A percentile compares a stretch with the other conserved stretches of the same genome.
Evolutionary conservation across 768 basidiomycete species (phyloP).

Genomic region (Rhodotorula toruloides): DNA sequence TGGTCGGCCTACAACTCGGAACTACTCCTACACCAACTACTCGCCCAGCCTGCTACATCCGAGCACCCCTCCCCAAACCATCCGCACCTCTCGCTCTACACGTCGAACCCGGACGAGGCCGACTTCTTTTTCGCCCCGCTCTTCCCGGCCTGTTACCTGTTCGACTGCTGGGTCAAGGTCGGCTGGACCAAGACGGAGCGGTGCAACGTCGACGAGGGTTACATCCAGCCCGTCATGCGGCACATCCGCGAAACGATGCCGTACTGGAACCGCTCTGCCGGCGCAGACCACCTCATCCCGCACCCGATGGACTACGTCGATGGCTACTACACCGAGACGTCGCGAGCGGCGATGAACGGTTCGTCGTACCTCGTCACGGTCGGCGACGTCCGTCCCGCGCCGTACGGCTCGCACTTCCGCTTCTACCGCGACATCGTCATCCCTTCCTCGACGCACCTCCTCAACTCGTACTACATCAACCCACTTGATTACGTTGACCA

Average conservation of each 20-base stretch:
- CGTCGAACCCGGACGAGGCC: constrained; percentile 13
- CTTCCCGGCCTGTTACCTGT: constrained; percentile 27
- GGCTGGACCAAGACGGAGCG: constrained; percentile 21
- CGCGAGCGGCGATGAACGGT: constrained; percentile 24
- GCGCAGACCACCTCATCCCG: constrained; percentile 21
- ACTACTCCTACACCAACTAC: constrained; percentile 18
- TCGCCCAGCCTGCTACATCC: not conserved
- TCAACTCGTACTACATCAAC: constrained; percentile 31
- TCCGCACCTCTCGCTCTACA: constrained; percentile 4
- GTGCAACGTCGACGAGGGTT: constrained; percentile 22
- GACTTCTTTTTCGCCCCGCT: constrained; percentile 29
- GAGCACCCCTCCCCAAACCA: not conserved
- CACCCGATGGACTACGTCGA: constrained; percentile 32
- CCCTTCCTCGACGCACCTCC: constrained; percentile 28
- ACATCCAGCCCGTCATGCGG: constrained; percentile 24
- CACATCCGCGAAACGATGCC: constrained; percentile 5
- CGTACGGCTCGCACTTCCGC: constrained; percentile 9
- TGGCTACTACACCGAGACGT: constrained; percentile 23
- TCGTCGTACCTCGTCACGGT: constrained; percentile 32
- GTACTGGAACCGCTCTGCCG: constrained; percentile 18
- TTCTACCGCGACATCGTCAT: constrained; percentile 24
- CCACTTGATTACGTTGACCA: constrained; percentile 25
- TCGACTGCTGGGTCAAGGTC: constrained; percentile 32
- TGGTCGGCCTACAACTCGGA: constrained; percentile 35
- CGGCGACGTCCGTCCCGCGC: constrained; percentile 16